Percentiles rank a stretch among this genome's conserved stretches.
These are phyloP conservation scores for Deinandra increscens DNA, from an alignment of 129 eudicot genomes.

Conservation along the genomic window DNA sequence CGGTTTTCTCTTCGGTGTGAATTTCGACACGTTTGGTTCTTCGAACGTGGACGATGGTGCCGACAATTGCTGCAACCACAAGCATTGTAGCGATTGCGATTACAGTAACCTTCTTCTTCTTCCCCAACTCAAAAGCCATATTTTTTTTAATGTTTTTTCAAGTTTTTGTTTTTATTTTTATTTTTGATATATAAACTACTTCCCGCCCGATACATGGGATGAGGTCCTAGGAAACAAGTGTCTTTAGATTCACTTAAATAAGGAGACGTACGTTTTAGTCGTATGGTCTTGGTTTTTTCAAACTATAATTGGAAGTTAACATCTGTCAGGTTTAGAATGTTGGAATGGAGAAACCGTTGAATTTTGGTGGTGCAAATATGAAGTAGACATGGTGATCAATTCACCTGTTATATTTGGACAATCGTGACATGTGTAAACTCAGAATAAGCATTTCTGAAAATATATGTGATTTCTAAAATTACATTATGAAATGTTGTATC, in stretches of 20 bases:
- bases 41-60: constrained; percentile 34
- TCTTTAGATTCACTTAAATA: constrained; percentile 13
- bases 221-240: constrained; percentile 26
- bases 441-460: background rate
- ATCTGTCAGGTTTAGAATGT: constrained; percentile 20
- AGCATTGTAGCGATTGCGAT: constrained; percentile 49
- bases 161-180: constrained; percentile 8
- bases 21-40: constrained; percentile 2
- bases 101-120: constrained; percentile 35
- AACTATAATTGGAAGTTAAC: background rate
- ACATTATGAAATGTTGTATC: background rate
- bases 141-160: background rate
- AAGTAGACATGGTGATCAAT: background rate
- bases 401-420: background rate
- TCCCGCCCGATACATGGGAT: constrained; percentile 14
- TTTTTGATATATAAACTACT: background rate
- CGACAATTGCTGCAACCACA: constrained; percentile 54
- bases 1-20: constrained; percentile 12
- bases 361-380: constrained; percentile 17
- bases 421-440: background rate
- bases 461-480: background rate
- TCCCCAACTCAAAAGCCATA: constrained; percentile 28
- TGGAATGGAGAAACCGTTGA: constrained; percentile 3
- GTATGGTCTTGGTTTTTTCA: constrained; percentile 13
- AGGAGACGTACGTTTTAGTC: background rate